Evolutionary conservation across 192 early-diverging fungal species (phyloP), one percentile per base, ranked within the genome.

Genomic region (Podila epicladia): DNA sequence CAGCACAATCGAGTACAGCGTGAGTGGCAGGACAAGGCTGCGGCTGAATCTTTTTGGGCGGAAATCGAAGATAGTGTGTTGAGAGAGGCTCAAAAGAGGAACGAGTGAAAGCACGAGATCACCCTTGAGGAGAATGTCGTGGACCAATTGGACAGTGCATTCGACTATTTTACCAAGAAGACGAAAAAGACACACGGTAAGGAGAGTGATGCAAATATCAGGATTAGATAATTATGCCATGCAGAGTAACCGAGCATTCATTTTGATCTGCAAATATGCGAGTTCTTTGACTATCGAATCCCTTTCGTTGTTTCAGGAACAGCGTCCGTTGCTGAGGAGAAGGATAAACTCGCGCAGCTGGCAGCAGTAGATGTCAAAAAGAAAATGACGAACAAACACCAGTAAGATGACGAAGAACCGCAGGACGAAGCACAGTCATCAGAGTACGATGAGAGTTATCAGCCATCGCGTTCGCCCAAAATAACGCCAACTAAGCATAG

Each of bases 71-170:
- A 69, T 11, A 45, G 35, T 37, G 67, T 61, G 58, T 50, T 48
- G 38, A 38, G 61, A 35, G 48, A 32, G 17, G 19, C 59, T 62
- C 59, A 62, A 62, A 70, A 35, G 58, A 61, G 68, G 59, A 61
- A 41, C 48, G 68, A 62, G 48, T 45, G 68, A 55, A 70, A 62
- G 45, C 68, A 70, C n/a, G 59, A n/a, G 59, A 50, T 62, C 38
- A 70, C 45, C 20, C 68, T 70, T 62, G 68, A 70, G 20, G 68
- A 31, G 59, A 45, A 32, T 32, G 68, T 58, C 48, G 29, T 62
- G 4, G 58, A 70, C 17, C 68, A 70, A 70, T n/a, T 62, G 68
- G 28, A 62, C 1, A 62, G 58, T 33, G 58, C 68, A 22, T 62
- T 70, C 29, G 28, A 26, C 2, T 61, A 62, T 62, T 57, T 62